phyloP scores from a whole-genome alignment of 2,329 filamentous ascomycete species.

The Aureobasidium sp. region DNA sequence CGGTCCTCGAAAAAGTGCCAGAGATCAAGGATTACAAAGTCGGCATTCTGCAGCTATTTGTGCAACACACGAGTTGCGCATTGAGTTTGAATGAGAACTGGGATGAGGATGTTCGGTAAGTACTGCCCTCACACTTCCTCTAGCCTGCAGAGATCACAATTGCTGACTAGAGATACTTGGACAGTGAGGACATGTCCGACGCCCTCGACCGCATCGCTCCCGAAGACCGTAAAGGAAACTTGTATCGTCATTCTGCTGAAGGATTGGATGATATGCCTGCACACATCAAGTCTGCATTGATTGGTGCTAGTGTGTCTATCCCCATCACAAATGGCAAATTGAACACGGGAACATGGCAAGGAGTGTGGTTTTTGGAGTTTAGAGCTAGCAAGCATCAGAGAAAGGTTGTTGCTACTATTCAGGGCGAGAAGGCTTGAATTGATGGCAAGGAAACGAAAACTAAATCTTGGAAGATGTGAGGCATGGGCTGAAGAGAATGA shows the following conservation, averaged over 20 bases:
- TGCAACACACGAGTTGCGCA: slow-evolving; percentile 92
- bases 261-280: slow-evolving; percentile 94
- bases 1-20: slow-evolving; percentile 62
- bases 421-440: slow-evolving; percentile 62
- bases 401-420: slow-evolving; percentile 85
- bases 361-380: slow-evolving; percentile 95
- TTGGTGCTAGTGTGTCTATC: slow-evolving; percentile 83
- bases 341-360: slow-evolving; percentile 68
- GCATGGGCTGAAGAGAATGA: too few relatives aligned
- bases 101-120: slow-evolving; percentile 67
- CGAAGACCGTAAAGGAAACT: slow-evolving; percentile 55
- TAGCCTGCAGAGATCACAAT: too few relatives aligned
- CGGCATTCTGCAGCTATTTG: slow-evolving; percentile 79
- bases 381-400: slow-evolving; percentile 66
- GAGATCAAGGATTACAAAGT: slow-evolving; percentile 79
- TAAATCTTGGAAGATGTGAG: neutral
- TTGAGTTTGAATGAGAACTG: slow-evolving; percentile 90
- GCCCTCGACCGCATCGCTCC: slow-evolving; percentile 86
- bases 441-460: neutral
- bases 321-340: slow-evolving; percentile 83
- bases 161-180: too few relatives aligned
- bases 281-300: slow-evolving; percentile 84
- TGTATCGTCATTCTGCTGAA: slow-evolving; percentile 85
- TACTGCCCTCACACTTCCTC: neutral
- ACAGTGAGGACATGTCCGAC: slow-evolving; percentile 74